Percentiles rank a stretch among this genome's conserved stretches.
These are phyloP conservation scores for Colletotrichum somersetense DNA, from an alignment of 2,329 filamentous ascomycete species.

Conservation along the genomic window DNA sequence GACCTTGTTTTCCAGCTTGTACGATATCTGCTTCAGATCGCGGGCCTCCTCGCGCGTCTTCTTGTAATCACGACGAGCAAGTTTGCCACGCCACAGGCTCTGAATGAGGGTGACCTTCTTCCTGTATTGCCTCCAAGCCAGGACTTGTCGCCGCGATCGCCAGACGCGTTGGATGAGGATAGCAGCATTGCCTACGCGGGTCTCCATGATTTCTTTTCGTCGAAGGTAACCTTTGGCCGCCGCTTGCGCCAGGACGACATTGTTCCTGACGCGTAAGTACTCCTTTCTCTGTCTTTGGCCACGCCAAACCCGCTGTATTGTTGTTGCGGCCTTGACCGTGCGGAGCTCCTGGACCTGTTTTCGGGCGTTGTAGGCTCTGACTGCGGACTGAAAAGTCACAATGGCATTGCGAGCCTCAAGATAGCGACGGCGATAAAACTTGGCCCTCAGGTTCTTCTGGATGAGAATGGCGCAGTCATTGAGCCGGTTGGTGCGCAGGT, in stretches of 20 bases:
- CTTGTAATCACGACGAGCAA: slow-evolving; percentile 88
- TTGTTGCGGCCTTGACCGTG: slow-evolving; percentile 87
- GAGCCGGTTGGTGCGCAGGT: slow-evolving; percentile 87
- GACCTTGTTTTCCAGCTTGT: slow-evolving; percentile 99
- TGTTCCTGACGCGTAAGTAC: slow-evolving; percentile 82
- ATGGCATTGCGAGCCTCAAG: slow-evolving; percentile 87
- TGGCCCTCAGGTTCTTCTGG: slow-evolving; percentile 96
- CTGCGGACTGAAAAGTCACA: slow-evolving; percentile 81
- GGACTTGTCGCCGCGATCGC: slow-evolving; percentile 83
- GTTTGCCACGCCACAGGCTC: slow-evolving; percentile 90
- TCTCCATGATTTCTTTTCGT: slow-evolving; percentile 93
- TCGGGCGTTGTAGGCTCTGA: slow-evolving; percentile 83
- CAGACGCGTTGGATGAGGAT: slow-evolving; percentile 91
- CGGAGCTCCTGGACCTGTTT: slow-evolving; percentile 84
- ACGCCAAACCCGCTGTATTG: slow-evolving; percentile 95
- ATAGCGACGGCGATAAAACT: slow-evolving; percentile 94
- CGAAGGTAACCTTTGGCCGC: slow-evolving; percentile 92
- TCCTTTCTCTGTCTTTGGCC: slow-evolving; percentile 89
- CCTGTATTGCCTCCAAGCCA: slow-evolving; percentile 88
- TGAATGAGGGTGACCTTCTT: slow-evolving; percentile 91
- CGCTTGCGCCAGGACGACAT: slow-evolving; percentile 90
- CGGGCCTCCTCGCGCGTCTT: slow-evolving; percentile 92
- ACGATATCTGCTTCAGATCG: slow-evolving; percentile 99
- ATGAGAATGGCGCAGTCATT: slow-evolving; percentile 98
- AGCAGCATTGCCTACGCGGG: slow-evolving; percentile 91